These are phyloP conservation scores for Tetrapisispora nanseiensis DNA, from an alignment of 805 yeast genomes.

Conservation along the genomic window DNA sequence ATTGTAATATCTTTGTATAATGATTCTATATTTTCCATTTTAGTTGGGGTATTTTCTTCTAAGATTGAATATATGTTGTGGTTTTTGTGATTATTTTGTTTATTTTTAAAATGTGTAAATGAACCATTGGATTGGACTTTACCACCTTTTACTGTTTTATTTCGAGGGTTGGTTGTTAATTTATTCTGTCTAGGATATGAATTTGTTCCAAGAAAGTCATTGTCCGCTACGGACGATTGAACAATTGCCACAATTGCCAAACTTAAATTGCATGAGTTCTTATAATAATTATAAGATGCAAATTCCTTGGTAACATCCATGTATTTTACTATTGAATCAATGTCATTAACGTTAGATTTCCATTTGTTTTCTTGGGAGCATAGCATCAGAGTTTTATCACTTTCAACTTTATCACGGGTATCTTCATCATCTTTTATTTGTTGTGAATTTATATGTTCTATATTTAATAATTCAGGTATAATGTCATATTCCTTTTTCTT, in stretches of 20 bases:
- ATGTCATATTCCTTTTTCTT: constrained; percentile 18
- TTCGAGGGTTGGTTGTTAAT: constrained; percentile 5
- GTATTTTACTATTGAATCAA: constrained; percentile 15
- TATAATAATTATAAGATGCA: constrained; percentile 23
- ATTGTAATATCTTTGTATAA: not conserved
- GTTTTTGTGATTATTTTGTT: not conserved
- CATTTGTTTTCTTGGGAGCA: constrained; percentile 4
- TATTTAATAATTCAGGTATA: constrained; percentile 12
- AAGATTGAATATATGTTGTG: not conserved
- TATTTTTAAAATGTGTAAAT: constrained; percentile 9
- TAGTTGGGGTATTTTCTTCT: not conserved
- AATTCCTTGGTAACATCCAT: constrained; percentile 11
- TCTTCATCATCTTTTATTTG: constrained; percentile 8
- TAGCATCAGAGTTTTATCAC: not conserved
- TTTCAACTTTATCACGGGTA: constrained; percentile 2
- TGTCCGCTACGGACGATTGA: not conserved
- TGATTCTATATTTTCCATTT: not conserved
- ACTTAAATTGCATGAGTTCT: constrained; percentile 22
- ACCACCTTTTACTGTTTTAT: constrained; percentile 15
- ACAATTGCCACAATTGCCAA: constrained; percentile 34
- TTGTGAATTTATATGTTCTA: constrained; percentile 11
- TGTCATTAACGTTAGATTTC: constrained; percentile 13
- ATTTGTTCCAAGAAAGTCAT: too few relatives aligned
- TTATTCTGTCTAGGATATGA: too few relatives aligned
- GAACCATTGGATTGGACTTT: constrained; percentile 30